A percentile compares a stretch with the other conserved stretches of the same genome.
Evolutionary conservation across 371 early-diverging fungal species (phyloP).

Genomic region (Phascolomyces articulosus): DNA sequence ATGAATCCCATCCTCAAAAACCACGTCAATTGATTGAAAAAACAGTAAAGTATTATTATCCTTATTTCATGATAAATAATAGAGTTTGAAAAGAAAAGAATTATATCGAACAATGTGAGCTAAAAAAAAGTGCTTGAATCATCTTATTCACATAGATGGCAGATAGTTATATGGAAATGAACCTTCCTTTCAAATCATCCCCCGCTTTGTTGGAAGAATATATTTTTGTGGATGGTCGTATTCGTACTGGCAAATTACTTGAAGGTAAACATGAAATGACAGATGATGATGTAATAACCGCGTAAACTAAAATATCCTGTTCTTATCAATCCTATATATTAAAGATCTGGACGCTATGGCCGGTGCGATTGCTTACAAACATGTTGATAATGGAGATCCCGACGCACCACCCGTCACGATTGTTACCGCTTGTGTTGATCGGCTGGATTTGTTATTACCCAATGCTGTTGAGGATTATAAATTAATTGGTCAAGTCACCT

Average conservation of each 20-base stretch:
- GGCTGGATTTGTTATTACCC: slow-evolving; percentile 78
- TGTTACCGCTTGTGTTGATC: slow-evolving; percentile 88
- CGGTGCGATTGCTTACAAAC: slow-evolving; percentile 80
- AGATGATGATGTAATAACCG: background rate
- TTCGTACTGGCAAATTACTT: slow-evolving; percentile 66
- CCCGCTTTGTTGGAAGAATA: slow-evolving; percentile 81
- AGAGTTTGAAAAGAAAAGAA: too few species aligned
- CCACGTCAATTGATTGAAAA: slow-evolving; percentile 20
- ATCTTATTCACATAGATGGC: slow-evolving; percentile 44
- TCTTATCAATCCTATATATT: background rate
- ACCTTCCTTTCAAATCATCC: slow-evolving; percentile 79
- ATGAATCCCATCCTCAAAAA: slow-evolving; percentile 18
- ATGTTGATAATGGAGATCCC: slow-evolving; percentile 59
- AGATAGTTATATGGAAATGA: slow-evolving; percentile 83
- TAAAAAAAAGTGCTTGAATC: background rate
- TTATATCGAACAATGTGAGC: too few species aligned
- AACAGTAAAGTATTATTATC: slow-evolving; percentile 19
- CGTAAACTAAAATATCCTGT: background rate
- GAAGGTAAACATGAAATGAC: slow-evolving; percentile 36
- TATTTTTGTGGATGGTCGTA: slow-evolving; percentile 71
- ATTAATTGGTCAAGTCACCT: slow-evolving; percentile 79
- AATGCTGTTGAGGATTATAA: slow-evolving; percentile 75
- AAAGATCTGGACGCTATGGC: slow-evolving; percentile 82
- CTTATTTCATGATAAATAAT: too few species aligned
- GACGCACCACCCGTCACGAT: slow-evolving; percentile 67